Evolutionary conservation across 1,284 basidiomycete species (phyloP).

Genomic region (Leccinum subfulvum): DNA sequence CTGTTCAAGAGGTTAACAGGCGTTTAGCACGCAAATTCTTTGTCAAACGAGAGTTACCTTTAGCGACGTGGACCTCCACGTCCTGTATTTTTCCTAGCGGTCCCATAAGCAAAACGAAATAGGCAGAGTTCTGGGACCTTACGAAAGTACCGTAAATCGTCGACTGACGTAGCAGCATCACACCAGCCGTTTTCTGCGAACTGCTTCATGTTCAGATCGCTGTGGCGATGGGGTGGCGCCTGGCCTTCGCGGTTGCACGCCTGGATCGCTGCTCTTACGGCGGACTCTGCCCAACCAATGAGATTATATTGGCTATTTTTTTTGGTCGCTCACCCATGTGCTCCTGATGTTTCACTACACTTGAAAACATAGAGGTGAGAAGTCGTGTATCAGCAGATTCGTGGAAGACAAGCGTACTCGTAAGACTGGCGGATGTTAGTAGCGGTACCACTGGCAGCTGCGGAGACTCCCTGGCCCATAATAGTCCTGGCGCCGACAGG

Average conservation of each 20-base stretch:
- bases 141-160: neutral
- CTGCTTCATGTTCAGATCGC: neutral
- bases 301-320: neutral
- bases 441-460: neutral
- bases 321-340: conserved; percentile 2
- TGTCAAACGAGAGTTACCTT: neutral
- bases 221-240: neutral
- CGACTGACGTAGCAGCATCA: neutral
- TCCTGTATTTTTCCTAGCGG: neutral
- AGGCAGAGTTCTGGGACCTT: neutral
- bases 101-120: neutral
- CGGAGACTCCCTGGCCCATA: neutral
- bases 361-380: neutral
- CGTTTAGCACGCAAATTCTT: neutral
- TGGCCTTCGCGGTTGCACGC: neutral
- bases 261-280: neutral
- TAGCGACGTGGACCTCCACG: neutral
- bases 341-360: neutral
- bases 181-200: conserved; percentile 3
- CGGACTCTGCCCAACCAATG: neutral
- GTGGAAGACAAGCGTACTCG: neutral
- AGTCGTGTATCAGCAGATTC: neutral
- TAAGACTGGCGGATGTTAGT: neutral
- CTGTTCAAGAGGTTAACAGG: conserved; percentile 27
- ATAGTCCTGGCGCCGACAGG: neutral